Conservation (phyloP, 176 grass and related monocot genomes). For the Echinochloa phyllopogon region DNA sequence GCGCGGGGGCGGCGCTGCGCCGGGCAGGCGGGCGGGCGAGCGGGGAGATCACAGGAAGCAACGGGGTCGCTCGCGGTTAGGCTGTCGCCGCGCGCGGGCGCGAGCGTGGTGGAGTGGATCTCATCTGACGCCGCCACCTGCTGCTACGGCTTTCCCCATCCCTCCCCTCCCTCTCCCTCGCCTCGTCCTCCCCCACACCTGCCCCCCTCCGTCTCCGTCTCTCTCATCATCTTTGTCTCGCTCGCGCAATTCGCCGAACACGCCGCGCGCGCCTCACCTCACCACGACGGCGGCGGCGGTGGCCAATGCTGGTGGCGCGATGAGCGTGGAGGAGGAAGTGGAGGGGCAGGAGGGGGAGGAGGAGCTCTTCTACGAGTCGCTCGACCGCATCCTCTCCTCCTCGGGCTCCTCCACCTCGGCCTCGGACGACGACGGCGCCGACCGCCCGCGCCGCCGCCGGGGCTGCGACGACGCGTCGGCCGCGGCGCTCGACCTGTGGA, state of each 20-base stretch:
- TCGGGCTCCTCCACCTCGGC: constrained; percentile 87
- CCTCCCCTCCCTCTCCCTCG: not conserved
- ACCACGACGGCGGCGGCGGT: constrained; percentile 1
- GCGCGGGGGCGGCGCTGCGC: constrained; percentile 29
- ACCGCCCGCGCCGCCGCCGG: constrained; percentile 46
- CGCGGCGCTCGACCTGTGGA: constrained; percentile 79
- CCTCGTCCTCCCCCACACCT: constrained; percentile 28
- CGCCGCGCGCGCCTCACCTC: not conserved
- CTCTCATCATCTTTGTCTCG: not conserved
- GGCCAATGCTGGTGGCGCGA: constrained; percentile 61
- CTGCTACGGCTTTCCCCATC: constrained; percentile 42
- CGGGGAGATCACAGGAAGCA: constrained; percentile 21
- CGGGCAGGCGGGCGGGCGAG: not conserved
- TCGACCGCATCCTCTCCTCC: constrained; percentile 94
- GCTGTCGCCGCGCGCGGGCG: constrained; percentile 48
- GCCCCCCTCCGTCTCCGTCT: not conserved
- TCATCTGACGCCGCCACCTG: constrained; percentile 51
- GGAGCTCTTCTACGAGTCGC: constrained; percentile 82
- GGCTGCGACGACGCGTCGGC: constrained; percentile 58
- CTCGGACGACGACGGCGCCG: constrained; percentile 58
- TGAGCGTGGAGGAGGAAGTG: constrained; percentile 75
- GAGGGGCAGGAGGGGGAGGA: constrained; percentile 52
- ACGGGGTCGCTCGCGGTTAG: constrained; percentile 41
- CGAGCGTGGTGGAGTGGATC: constrained; percentile 54
- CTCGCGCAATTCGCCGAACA: constrained; percentile 43